Evolutionary conservation across 768 basidiomycete species (phyloP).

Genomic region (Brasilioporus rufonigricans): DNA sequence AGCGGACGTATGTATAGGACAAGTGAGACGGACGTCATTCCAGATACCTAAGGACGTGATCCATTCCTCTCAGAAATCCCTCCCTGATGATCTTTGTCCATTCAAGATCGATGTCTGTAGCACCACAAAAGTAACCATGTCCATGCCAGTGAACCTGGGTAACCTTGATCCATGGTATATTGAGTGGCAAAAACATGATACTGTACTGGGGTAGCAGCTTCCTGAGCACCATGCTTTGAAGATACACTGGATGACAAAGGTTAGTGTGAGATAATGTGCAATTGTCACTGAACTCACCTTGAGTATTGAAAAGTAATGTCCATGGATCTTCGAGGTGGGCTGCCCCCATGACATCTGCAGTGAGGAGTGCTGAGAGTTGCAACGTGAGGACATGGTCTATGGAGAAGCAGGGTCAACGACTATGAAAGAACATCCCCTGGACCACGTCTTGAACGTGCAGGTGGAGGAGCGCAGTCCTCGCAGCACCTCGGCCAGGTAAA

Average conservation of each 20-base stretch:
- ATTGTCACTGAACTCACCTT: constrained; percentile 36
- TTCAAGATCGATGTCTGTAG: constrained; percentile 1
- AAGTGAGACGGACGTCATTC: constrained; percentile 3
- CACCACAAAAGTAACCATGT: background rate
- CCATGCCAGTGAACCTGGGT: background rate
- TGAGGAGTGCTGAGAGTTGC: constrained; percentile 17
- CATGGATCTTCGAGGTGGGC: constrained; percentile 37
- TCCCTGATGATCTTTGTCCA: constrained; percentile 8
- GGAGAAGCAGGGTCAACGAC: background rate
- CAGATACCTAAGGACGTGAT: constrained; percentile 12
- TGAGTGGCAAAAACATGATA: constrained; percentile 40
- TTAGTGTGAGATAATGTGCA: background rate
- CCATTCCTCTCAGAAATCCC: constrained; percentile 12
- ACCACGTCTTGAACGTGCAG: background rate
- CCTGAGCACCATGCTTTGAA: constrained; percentile 45
- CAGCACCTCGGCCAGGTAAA: constrained; percentile 19
- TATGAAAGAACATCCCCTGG: background rate
- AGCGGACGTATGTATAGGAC: background rate
- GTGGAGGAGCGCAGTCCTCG: constrained; percentile 7
- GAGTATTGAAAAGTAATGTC: constrained; percentile 51
- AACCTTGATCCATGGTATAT: constrained; percentile 4
- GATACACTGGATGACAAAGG: constrained; percentile 40
- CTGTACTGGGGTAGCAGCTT: constrained; percentile 41
- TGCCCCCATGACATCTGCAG: constrained; percentile 6
- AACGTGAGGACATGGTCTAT: background rate